phyloP scores from a whole-genome alignment of 257 asterid species.

The Coffea canephora region DNA sequence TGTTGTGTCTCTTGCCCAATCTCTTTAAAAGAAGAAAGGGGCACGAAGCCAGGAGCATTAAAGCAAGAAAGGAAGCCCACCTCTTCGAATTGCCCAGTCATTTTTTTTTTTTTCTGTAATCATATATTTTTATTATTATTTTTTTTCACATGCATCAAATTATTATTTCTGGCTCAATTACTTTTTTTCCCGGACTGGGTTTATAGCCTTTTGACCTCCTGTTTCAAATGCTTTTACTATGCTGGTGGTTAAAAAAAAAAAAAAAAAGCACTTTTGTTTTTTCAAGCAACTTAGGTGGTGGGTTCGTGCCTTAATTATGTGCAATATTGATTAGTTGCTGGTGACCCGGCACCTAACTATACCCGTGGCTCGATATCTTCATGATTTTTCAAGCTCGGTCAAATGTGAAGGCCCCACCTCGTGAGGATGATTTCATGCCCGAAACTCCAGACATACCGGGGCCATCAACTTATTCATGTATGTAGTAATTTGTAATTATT shows the following conservation, averaged over 20 bases:
- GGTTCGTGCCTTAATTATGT: slow-evolving; percentile 5
- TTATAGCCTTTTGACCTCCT: neutral
- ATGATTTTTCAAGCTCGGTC: slow-evolving; percentile 4
- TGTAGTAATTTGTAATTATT: too few species aligned
- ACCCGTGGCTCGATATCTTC: neutral
- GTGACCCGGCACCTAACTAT: slow-evolving; percentile 4
- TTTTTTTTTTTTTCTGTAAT: too few species aligned
- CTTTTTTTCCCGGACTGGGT: neutral
- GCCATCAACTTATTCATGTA: neutral
- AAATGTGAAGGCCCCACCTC: slow-evolving; percentile 6
- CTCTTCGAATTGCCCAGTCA: too few species aligned
- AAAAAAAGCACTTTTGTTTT: too few species aligned
- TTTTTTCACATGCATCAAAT: too few species aligned
- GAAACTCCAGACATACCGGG: neutral
- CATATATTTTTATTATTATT: too few species aligned
- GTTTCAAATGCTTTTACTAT: neutral
- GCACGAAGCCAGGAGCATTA: neutral
- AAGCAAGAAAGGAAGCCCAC: neutral
- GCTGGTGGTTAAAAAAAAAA: neutral
- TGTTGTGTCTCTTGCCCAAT: neutral
- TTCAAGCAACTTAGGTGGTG: neutral
- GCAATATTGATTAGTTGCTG: slow-evolving; percentile 2
- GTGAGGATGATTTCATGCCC: slow-evolving; percentile 1
- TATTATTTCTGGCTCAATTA: neutral
- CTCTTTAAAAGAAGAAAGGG: slow-evolving; percentile 5